These are phyloP conservation scores for Coelastrella sp. DNA, from an alignment of 139 green algal genomes.

Conservation along the genomic window DNA sequence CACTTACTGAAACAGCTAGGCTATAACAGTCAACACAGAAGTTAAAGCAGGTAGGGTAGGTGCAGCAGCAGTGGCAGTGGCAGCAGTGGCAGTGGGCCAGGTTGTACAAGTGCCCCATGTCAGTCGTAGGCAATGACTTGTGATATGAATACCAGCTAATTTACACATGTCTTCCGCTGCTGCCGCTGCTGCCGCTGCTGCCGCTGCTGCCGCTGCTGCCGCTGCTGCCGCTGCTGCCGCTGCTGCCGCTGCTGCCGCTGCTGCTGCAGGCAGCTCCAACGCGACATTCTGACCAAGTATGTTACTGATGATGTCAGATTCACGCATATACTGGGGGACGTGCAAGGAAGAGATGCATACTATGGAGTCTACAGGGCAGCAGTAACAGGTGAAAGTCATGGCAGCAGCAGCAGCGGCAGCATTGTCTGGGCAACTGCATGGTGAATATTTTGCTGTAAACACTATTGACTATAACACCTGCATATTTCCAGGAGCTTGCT, in stretches of 20 bases:
- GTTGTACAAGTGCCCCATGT: background rate
- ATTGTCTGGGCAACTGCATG: too few species aligned
- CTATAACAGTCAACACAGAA: too few species aligned
- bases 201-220: background rate
- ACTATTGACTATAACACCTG: too few species aligned
- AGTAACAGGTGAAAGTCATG: background rate
- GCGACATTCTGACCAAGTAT: background rate
- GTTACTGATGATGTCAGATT: slow-evolving; percentile 42
- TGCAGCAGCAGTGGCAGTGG: background rate
- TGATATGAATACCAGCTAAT: background rate
- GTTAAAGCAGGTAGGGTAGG: too few species aligned
- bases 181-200: background rate
- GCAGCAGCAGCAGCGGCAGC: background rate
- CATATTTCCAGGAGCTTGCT: too few species aligned
- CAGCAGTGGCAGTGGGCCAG: background rate
- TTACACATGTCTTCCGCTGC: background rate
- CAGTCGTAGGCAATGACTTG: background rate
- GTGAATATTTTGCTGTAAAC: too few species aligned
- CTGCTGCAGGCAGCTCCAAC: slow-evolving; percentile 25
- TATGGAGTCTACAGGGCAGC: slow-evolving; percentile 39
- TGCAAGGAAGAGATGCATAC: slow-evolving; percentile 14
- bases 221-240: background rate
- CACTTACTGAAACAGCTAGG: too few species aligned
- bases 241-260: background rate
- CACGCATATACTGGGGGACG: slow-evolving; percentile 29